phyloP scores from a whole-genome alignment of 2,329 filamentous ascomycete species.

The Fusarium burgessii region DNA sequence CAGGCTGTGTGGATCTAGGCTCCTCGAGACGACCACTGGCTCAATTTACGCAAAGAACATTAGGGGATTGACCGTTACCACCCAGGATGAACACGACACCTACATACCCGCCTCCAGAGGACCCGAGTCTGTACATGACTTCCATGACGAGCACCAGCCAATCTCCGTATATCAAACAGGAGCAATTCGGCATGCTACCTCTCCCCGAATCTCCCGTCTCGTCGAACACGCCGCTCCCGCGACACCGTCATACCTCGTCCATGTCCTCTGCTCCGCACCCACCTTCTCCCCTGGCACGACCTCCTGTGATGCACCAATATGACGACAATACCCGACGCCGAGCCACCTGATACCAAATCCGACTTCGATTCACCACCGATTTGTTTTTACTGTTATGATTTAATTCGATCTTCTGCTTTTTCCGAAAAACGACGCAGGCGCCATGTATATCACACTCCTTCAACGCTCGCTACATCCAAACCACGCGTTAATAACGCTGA shows the following conservation, averaged over 20 bases:
- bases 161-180: slow-evolving; percentile 60
- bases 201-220: slow-evolving; percentile 60
- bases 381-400: slow-evolving; percentile 35
- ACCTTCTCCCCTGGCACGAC: slow-evolving; percentile 52
- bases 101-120: slow-evolving; percentile 59
- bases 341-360: slow-evolving; percentile 42
- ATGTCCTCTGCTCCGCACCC: slow-evolving; percentile 52
- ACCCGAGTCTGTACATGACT: slow-evolving; percentile 53
- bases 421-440: slow-evolving; percentile 49
- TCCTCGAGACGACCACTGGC: slow-evolving; percentile 55
- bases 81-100: slow-evolving; percentile 64
- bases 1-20: slow-evolving; percentile 71
- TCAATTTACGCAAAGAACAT: slow-evolving; percentile 54
- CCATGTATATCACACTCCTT: slow-evolving; percentile 55
- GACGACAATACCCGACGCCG: slow-evolving; percentile 54
- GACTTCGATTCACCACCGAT: slow-evolving; percentile 36
- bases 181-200: slow-evolving; percentile 58
- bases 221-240: slow-evolving; percentile 51
- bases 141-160: slow-evolving; percentile 55
- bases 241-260: slow-evolving; percentile 55
- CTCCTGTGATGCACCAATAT: slow-evolving; percentile 47
- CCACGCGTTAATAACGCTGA: slow-evolving; percentile 49
- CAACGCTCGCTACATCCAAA: slow-evolving; percentile 50
- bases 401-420: slow-evolving; percentile 37
- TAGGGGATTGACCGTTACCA: slow-evolving; percentile 67